Evolutionary conservation across 2,329 filamentous ascomycete genomes (phyloP), one percentile per base, ranked within the genome.

Genomic region (Escovopsis weberi): DNA sequence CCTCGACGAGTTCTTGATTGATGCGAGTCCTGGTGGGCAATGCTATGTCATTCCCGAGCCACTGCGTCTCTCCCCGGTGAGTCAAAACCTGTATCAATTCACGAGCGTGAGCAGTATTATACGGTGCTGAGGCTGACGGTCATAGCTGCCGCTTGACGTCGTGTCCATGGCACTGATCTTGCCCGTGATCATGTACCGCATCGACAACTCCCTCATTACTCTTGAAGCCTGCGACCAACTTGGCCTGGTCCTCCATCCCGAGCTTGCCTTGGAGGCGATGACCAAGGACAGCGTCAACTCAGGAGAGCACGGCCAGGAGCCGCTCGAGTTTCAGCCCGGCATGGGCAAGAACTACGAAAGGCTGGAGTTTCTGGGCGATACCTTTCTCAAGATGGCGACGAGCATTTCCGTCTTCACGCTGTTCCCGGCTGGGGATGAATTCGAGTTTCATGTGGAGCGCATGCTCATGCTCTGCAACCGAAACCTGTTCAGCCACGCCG

Each of bases 321-420:
- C 82, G 34, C 62, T 85, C 41, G 84, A 87, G 50, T 78, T 88
- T 38, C 83, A 87, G 51, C 68, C 74, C 39, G 88, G 87, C 3
- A 94, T 94, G 86, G 86, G 87, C 1, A 81, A 80, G 34, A 96
- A 96, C 52, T 98, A 98, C 53, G 91, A 98, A 59, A 76, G 91
- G 11, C 70, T 96, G 0, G 91, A 98, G 54, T 94, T 95, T 46
- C 70, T 96, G 2, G 91, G 91, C 0, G 91, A 98, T 58, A 84
- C 82, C 32, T 94, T 95, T 54, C 69, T 98, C 45, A 98, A 98
- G 62, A 89, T 95, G 80, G 85, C 85, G 10, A 95, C 89, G 0
- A 89, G 88, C 0, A 87, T 98, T 42, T 80, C 87, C 1, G 68
- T 94, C 0, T 96, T 83, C 56, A 81, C 82, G 1, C 71, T 78